phyloP scores from a whole-genome alignment of 1,284 basidiomycete species.

The Cutaneotrichosporon mucoides region DNA sequence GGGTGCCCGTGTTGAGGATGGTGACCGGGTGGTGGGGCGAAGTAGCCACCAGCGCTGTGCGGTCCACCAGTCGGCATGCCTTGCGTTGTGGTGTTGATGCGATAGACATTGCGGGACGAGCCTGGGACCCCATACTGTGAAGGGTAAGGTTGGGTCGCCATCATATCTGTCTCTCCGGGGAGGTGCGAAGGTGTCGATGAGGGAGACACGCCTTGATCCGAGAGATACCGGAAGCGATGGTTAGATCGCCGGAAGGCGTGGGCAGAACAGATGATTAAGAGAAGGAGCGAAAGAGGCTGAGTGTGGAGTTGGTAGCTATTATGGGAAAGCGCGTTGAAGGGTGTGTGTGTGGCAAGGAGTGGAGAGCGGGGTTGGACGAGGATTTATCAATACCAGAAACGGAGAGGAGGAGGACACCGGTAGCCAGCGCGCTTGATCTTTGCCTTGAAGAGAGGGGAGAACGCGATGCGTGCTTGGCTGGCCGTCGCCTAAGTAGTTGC shows the following conservation, averaged over 20 bases:
- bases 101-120: slow-evolving; percentile 15
- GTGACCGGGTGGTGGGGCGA: neutral
- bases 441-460: too few relatives aligned
- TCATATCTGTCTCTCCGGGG: slow-evolving; percentile 4
- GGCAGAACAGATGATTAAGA: too few relatives aligned
- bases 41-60: neutral
- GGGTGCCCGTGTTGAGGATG: neutral
- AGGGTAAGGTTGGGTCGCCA: slow-evolving; percentile 18
- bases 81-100: neutral
- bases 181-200: neutral
- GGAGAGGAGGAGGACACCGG: too few relatives aligned
- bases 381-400: too few relatives aligned
- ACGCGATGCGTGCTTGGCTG: too few relatives aligned
- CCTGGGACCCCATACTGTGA: slow-evolving; percentile 5
- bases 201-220: neutral
- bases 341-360: too few relatives aligned
- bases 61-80: slow-evolving; percentile 2
- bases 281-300: too few relatives aligned
- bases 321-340: too few relatives aligned
- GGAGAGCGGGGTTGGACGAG: too few relatives aligned
- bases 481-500: neutral
- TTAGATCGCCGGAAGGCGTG: too few relatives aligned
- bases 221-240: neutral
- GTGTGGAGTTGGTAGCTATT: too few relatives aligned
- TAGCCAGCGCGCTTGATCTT: too few relatives aligned